A percentile compares a stretch with the other conserved stretches of the same genome.
These are phyloP conservation scores for Sarocladium strictum DNA, from an alignment of 2,329 filamentous ascomycete genomes.

Conservation along the genomic window DNA sequence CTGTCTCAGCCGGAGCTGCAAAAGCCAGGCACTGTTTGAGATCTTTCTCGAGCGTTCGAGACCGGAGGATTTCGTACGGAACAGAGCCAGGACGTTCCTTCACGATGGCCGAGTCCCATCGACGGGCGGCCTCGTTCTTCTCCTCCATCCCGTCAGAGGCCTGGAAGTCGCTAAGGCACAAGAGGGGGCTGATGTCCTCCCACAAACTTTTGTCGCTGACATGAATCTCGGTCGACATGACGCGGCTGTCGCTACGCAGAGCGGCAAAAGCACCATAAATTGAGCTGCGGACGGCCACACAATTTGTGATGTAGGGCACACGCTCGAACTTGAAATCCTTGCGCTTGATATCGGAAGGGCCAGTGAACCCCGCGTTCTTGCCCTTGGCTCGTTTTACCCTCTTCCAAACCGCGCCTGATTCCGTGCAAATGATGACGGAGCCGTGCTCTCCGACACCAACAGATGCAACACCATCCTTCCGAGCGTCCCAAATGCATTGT, in stretches of 20 bases:
- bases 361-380: slow-evolving; percentile 54
- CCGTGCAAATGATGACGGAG: slow-evolving; percentile 88
- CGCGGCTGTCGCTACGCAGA: slow-evolving; percentile 75
- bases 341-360: slow-evolving; percentile 50
- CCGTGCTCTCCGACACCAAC: slow-evolving; percentile 88
- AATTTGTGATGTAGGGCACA: slow-evolving; percentile 80
- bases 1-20: slow-evolving; percentile 26
- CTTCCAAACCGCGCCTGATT: slow-evolving; percentile 89
- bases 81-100: slow-evolving; percentile 44
- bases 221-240: slow-evolving; percentile 65
- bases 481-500: slow-evolving; percentile 80
- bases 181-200: slow-evolving; percentile 65
- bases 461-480: slow-evolving; percentile 80
- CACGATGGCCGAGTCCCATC: slow-evolving; percentile 24
- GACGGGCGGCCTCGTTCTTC: slow-evolving; percentile 34
- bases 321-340: slow-evolving; percentile 96
- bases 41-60: slow-evolving; percentile 61
- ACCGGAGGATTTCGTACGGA: slow-evolving; percentile 50
- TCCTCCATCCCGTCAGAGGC: slow-evolving; percentile 24
- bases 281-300: slow-evolving; percentile 79
- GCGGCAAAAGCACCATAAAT: slow-evolving; percentile 86
- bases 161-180: slow-evolving; percentile 59
- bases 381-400: slow-evolving; percentile 77
- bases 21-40: slow-evolving; percentile 32
- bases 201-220: slow-evolving; percentile 65